These are phyloP conservation scores for Talaromyces albobiverticillius DNA, from an alignment of 2,329 filamentous ascomycete species.

Conservation along the genomic window DNA sequence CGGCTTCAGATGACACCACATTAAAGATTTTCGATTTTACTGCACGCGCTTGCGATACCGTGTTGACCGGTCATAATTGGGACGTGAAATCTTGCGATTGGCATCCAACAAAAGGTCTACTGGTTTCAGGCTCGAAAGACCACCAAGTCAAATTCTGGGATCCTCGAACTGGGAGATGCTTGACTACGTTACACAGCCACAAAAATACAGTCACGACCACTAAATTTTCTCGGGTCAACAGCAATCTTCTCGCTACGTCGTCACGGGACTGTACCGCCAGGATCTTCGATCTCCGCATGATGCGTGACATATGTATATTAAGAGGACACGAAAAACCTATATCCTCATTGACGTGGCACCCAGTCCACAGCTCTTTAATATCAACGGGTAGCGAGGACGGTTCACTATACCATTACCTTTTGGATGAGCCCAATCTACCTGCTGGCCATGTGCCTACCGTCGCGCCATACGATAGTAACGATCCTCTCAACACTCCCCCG, in stretches of 20 bases:
- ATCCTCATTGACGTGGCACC: slow-evolving; percentile 89
- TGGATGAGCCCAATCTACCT: slow-evolving; percentile 89
- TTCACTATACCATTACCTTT: slow-evolving; percentile 86
- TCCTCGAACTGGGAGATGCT: slow-evolving; percentile 81
- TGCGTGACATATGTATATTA: slow-evolving; percentile 92
- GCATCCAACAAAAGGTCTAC: slow-evolving; percentile 90
- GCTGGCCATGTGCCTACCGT: slow-evolving; percentile 66
- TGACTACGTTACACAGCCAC: slow-evolving; percentile 92
- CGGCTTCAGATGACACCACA: slow-evolving; percentile 87
- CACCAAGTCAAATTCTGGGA: slow-evolving; percentile 98
- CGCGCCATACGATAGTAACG: slow-evolving; percentile 80
- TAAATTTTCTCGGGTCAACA: slow-evolving; percentile 80
- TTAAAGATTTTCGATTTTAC: slow-evolving; percentile 97
- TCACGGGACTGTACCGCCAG: slow-evolving; percentile 90
- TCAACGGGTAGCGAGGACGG: slow-evolving; percentile 90
- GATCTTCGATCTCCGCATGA: slow-evolving; percentile 94
- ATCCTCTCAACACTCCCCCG: slow-evolving; percentile 73
- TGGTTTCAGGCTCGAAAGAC: slow-evolving; percentile 96
- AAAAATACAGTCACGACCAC: slow-evolving; percentile 97
- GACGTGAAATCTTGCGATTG: slow-evolving; percentile 96
- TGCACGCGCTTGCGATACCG: slow-evolving; percentile 75
- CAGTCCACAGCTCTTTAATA: slow-evolving; percentile 81
- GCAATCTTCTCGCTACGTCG: slow-evolving; percentile 82
- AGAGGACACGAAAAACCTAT: slow-evolving; percentile 97
- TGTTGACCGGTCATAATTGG: slow-evolving; percentile 92